phyloP scores from a whole-genome alignment of 108 stramenopile genomes.

The Fragilaria crotonensis region DNA sequence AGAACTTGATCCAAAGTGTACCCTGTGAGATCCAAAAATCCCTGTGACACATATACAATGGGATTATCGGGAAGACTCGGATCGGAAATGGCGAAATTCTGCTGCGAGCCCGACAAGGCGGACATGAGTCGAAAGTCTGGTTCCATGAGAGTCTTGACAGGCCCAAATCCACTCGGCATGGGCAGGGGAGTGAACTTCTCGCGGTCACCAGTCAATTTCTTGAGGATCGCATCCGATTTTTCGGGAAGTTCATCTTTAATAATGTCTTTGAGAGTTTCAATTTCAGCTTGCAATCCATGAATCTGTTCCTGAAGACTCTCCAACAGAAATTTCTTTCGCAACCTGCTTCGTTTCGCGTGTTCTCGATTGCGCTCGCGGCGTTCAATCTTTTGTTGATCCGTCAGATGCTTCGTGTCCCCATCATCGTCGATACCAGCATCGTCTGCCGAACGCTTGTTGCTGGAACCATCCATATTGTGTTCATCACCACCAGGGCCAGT shows the following conservation, averaged over 20 bases:
- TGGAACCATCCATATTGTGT: background rate
- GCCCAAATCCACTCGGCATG: constrained; percentile 86
- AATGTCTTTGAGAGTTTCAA: constrained; percentile 56
- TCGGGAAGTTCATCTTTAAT: constrained; percentile 57
- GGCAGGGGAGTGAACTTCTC: constrained; percentile 75
- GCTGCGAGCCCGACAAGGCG: constrained; percentile 81
- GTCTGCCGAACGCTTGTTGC: constrained; percentile 35
- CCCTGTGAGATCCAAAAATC: constrained; percentile 92
- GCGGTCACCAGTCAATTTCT: constrained; percentile 41
- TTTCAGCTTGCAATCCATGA: constrained; percentile 78
- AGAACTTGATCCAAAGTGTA: constrained; percentile 91
- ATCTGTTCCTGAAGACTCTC: constrained; percentile 95
- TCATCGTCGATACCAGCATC: constrained; percentile 21
- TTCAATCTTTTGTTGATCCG: constrained; percentile 79
- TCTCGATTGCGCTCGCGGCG: constrained; percentile 83
- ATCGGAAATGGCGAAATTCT: constrained; percentile 97
- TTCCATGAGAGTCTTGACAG: constrained; percentile 90
- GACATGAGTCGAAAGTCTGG: constrained; percentile 84
- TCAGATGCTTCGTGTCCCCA: constrained; percentile 38
- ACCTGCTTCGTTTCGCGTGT: constrained; percentile 93
- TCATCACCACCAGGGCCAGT: constrained; percentile 1
- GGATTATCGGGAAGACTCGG: constrained; percentile 95
- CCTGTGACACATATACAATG: constrained; percentile 89
- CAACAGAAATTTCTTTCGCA: constrained; percentile 96
- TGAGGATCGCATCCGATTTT: constrained; percentile 40